Evolutionary conservation across 176 grass and related monocot species (phyloP).

Genomic region (Leersia perrieri): DNA sequence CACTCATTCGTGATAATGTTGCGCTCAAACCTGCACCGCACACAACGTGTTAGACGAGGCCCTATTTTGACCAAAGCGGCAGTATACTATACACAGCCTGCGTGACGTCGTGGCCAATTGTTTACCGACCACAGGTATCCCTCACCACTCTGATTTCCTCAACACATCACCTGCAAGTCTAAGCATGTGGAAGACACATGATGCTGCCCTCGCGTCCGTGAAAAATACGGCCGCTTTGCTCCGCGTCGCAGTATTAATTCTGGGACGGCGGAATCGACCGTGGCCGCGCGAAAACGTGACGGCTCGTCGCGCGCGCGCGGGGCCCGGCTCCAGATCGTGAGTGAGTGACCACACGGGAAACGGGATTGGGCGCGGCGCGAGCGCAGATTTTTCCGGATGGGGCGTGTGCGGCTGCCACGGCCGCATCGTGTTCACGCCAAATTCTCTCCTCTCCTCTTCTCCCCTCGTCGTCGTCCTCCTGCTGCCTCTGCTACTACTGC

Average conservation of each 20-base stretch:
- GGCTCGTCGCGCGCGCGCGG: background rate
- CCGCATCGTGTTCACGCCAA: constrained; percentile 42
- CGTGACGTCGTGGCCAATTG: background rate
- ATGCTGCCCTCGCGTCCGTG: background rate
- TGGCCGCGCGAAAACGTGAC: background rate
- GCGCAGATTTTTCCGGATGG: constrained; percentile 51
- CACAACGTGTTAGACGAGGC: background rate
- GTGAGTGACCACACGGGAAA: constrained; percentile 17
- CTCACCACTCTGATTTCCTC: background rate
- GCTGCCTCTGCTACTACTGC: background rate
- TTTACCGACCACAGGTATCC: background rate
- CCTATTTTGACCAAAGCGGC: background rate
- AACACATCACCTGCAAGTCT: background rate
- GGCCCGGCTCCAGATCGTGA: background rate
- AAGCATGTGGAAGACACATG: background rate
- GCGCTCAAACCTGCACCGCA: background rate
- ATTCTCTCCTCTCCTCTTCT: background rate
- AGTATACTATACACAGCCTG: background rate
- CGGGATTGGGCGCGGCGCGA: constrained; percentile 11
- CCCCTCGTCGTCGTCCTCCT: too few species aligned
- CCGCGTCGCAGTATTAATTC: background rate
- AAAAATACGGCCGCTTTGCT: background rate
- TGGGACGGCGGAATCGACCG: background rate
- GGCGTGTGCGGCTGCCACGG: constrained; percentile 56
- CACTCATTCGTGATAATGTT: background rate